These are phyloP conservation scores for Trichomonascaceae sp. DNA, from an alignment of 1,139 yeast species.

Conservation along the genomic window DNA sequence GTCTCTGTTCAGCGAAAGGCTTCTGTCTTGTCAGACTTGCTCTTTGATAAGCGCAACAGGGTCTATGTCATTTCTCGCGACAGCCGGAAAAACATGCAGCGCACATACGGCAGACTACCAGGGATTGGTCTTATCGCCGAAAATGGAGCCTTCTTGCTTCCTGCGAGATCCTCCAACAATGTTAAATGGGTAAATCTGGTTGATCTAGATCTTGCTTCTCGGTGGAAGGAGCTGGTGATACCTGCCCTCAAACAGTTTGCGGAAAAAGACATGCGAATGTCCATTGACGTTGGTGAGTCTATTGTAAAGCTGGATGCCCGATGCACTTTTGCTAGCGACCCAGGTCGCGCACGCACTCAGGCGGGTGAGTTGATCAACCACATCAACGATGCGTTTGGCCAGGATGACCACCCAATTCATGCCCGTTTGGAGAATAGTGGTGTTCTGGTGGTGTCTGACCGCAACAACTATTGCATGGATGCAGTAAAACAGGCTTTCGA, in stretches of 20 bases:
- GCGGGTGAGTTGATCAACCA: slow-evolving; percentile 83
- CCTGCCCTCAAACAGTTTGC: slow-evolving; percentile 52
- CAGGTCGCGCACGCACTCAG: slow-evolving; percentile 49
- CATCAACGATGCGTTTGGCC: slow-evolving; percentile 60
- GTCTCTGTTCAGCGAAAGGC: slow-evolving; percentile 23
- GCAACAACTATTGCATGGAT: slow-evolving; percentile 11
- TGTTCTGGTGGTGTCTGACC: slow-evolving; percentile 15
- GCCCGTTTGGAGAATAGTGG: slow-evolving; percentile 59
- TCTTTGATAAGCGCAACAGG: slow-evolving; percentile 40
- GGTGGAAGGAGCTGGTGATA: slow-evolving; percentile 51
- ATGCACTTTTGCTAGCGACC: slow-evolving; percentile 39
- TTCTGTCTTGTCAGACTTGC: slow-evolving; percentile 32
- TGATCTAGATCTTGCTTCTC: slow-evolving; percentile 32
- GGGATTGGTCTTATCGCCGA: slow-evolving; percentile 79
- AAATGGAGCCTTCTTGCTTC: slow-evolving; percentile 61
- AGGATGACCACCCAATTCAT: slow-evolving; percentile 56
- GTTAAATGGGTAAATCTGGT: slow-evolving; percentile 56
- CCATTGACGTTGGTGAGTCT: slow-evolving; percentile 60
- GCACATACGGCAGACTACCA: slow-evolving; percentile 53
- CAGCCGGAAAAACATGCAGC: slow-evolving; percentile 49
- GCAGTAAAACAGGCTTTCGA: slow-evolving; percentile 16
- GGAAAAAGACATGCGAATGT: slow-evolving; percentile 73
- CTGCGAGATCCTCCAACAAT: slow-evolving; percentile 18
- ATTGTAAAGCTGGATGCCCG: slow-evolving; percentile 49
- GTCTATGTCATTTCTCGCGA: slow-evolving; percentile 64